A percentile compares a stretch with the other conserved stretches of the same genome.
Conservation (phyloP, 2,329 filamentous ascomycete species). For the Diaporthe sp. region DNA sequence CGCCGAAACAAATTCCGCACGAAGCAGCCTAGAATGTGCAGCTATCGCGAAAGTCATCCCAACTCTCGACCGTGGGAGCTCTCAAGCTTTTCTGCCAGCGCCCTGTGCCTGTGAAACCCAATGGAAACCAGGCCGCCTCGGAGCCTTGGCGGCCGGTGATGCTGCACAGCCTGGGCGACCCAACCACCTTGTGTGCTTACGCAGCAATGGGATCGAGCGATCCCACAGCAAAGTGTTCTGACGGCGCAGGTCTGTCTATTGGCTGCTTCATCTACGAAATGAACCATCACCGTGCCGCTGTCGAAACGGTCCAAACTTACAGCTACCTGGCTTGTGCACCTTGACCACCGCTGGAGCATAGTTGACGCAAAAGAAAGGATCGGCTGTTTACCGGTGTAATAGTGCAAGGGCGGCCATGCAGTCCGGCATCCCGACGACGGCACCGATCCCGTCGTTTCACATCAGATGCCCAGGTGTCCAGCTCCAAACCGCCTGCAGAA, state of each 20-base stretch:
- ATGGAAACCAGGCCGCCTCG: constrained; percentile 15
- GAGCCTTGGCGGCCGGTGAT: constrained; percentile 21
- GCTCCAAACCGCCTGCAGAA: background rate
- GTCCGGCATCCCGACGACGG: constrained; percentile 3
- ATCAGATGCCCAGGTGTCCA: background rate
- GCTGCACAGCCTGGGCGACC: background rate
- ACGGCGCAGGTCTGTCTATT: background rate
- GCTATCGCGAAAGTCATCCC: constrained; percentile 22
- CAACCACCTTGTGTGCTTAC: background rate
- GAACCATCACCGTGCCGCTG: background rate
- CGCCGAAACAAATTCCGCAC: background rate
- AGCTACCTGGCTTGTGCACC: background rate
- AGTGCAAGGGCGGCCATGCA: background rate
- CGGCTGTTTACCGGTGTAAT: background rate
- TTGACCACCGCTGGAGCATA: background rate
- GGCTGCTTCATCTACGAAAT: background rate
- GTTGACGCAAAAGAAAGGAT: background rate
- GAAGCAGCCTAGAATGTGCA: constrained; percentile 3
- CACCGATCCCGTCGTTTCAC: constrained; percentile 13
- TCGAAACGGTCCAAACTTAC: background rate
- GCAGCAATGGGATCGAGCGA: background rate
- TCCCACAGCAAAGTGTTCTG: background rate
- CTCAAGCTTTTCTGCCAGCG: constrained; percentile 13
- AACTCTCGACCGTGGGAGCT: constrained; percentile 1
- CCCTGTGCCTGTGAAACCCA: constrained; percentile 28